Base-by-base conservation (phyloP, 2,329 filamentous ascomycete genomes). In the Colletotrichum sp. region DNA sequence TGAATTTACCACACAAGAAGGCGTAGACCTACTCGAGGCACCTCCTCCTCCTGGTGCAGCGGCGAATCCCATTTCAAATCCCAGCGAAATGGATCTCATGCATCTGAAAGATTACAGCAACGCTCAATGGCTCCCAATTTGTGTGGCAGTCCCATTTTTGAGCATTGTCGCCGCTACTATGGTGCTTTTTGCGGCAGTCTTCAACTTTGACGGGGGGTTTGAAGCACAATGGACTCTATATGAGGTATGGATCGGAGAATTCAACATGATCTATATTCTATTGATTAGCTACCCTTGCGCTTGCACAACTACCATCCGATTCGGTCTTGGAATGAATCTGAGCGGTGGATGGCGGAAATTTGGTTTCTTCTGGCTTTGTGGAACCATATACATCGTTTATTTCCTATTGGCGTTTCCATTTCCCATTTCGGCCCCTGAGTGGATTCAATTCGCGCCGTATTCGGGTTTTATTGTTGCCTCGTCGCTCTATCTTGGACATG, bases 341-440 rank as follows among this genome's bases (percentile, higher is more conserved):
- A 48, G 1, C 9, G 18, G 10, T 2, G 43, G 18, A 21, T 48
- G 43, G 43, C 18, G 9, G 5, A 21, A 12, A 21, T n/a, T 48
- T 48, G 43, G 43, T 12, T n/a, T 48, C 43, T 48, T 48, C 6
- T 48, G 43, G 18, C 43, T 48, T 4, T 48, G 43, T n/a, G 18
- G 18, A 21, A 48, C 6, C 3, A 21, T 12, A 6, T 48, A 48
- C 43, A 4, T 6, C 2, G 18, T 12, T n/a, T 21, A 48, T 48
- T 21, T 48, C 10, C 4, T 48, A 4, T 21, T 48, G 18, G 39
- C 18, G 5, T 21, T 48, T 48, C 39, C 36, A 18, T 18, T 9
- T 1, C 7, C 5, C 7, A 18, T 39, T 9, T 9, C 5, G 4
- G 5, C 1, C 5, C 8, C 5, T 9, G 8, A 48, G 34, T 36